Evolutionary conservation across 768 basidiomycete species (phyloP).

Genomic region (Leccinum aurantiacum): DNA sequence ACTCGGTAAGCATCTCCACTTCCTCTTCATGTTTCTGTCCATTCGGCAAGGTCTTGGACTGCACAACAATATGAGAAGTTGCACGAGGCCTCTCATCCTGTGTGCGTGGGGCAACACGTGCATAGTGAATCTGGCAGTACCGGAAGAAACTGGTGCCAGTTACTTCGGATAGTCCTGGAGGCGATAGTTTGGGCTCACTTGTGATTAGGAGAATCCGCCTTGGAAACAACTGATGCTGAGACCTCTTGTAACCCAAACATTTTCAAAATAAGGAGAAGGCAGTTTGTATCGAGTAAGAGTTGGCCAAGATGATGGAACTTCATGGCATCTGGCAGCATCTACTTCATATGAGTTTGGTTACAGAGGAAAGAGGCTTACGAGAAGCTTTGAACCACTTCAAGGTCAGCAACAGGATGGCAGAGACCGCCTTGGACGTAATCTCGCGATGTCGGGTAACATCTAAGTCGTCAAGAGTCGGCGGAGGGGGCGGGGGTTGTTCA

Average conservation of each 20-base stretch:
- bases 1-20: conserved; percentile 88
- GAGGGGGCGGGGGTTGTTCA: conserved; percentile 61
- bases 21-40: conserved; percentile 82
- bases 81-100: conserved; percentile 66
- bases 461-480: conserved; percentile 84
- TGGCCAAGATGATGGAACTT: conserved; percentile 99
- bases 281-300: conserved; percentile 92
- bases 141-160: conserved; percentile 80
- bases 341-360: neutral
- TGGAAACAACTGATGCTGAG: conserved; percentile 76
- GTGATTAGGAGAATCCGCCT: conserved; percentile 83
- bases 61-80: conserved; percentile 57
- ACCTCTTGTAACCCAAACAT: conserved; percentile 99
- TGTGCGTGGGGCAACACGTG: conserved; percentile 58
- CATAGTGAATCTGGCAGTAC: conserved; percentile 81
- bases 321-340: conserved; percentile 74
- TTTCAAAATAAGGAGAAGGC: conserved; percentile 88
- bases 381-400: conserved; percentile 99
- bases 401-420: conserved; percentile 85
- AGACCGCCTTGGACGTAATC: conserved; percentile 96
- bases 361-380: conserved; percentile 54
- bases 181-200: conserved; percentile 51
- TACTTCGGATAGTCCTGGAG: conserved; percentile 4
- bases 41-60: conserved; percentile 61
- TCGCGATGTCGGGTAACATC: conserved; percentile 95